A percentile compares a stretch with the other conserved stretches of the same genome.
phyloP scores from a whole-genome alignment of 2,329 filamentous ascomycete species.

The Chaetomium strumarium region DNA sequence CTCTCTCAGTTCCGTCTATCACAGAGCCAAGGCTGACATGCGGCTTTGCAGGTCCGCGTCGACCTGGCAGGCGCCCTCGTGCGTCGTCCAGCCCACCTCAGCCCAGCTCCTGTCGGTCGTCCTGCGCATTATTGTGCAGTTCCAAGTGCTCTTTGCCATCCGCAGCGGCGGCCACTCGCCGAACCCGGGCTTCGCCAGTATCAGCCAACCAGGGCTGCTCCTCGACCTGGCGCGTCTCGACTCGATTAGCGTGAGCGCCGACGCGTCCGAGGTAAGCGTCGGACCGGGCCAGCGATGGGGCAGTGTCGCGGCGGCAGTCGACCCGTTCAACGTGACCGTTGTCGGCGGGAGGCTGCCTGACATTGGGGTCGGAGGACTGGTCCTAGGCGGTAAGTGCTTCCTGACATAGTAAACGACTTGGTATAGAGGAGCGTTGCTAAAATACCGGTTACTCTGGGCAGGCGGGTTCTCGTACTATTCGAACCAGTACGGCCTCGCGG shows the following conservation, averaged over 20 bases:
- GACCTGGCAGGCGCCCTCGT: background rate
- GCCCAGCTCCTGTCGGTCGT: background rate
- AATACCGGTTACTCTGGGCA: background rate
- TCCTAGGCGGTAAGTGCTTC: background rate
- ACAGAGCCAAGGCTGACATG: too few relatives aligned
- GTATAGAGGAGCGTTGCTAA: background rate
- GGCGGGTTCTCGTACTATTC: background rate
- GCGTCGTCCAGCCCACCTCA: background rate
- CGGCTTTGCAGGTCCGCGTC: too few relatives aligned
- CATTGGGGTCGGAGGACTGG: background rate
- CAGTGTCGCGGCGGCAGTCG: background rate
- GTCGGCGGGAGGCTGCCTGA: background rate
- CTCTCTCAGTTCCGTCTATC: too few relatives aligned
- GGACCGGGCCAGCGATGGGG: background rate
- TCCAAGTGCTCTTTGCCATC: background rate
- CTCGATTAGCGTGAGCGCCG: too few relatives aligned
- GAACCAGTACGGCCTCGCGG: constrained; percentile 1
- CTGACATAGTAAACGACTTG: too few relatives aligned
- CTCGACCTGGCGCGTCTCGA: background rate
- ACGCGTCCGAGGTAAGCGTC: too few relatives aligned
- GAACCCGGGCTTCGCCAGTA: background rate
- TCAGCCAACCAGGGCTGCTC: background rate
- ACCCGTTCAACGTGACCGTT: background rate
- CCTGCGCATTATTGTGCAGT: background rate
- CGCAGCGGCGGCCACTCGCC: constrained; percentile 3